phyloP scores from a whole-genome alignment of 2,329 filamentous ascomycete genomes.

The Tolypocladium ovalisporum region DNA sequence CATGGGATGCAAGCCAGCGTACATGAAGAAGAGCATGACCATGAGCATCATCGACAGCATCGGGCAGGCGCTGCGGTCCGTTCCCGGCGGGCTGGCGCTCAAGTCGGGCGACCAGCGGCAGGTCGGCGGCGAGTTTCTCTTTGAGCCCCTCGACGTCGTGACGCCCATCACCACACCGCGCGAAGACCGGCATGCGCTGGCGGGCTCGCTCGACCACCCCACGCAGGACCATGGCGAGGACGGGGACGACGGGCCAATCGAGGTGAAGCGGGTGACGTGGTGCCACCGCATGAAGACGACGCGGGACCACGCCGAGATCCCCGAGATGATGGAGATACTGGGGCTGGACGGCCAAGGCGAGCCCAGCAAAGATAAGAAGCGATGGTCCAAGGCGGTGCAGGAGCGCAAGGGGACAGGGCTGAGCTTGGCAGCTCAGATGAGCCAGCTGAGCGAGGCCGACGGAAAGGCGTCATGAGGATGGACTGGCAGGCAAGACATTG shows the following conservation, averaged over 20 bases:
- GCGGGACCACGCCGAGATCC: conserved; percentile 64
- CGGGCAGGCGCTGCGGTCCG: conserved; percentile 47
- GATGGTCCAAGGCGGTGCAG: conserved; percentile 34
- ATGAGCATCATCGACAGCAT: conserved; percentile 40
- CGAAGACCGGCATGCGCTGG: background rate
- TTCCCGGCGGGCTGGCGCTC: conserved; percentile 45
- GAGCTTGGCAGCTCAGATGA: conserved; percentile 39
- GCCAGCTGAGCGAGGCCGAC: conserved; percentile 25
- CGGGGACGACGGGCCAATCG: conserved; percentile 18
- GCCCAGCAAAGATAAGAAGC: conserved; percentile 27
- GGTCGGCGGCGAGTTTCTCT: conserved; percentile 71
- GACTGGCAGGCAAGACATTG: conserved; percentile 1
- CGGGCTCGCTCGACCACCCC: conserved; percentile 8
- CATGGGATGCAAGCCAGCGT: conserved; percentile 50
- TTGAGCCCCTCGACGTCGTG: conserved; percentile 41
- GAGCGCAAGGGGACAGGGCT: conserved; percentile 42
- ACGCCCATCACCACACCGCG: conserved; percentile 33
- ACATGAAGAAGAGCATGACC: conserved; percentile 47
- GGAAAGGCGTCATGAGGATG: conserved; percentile 1
- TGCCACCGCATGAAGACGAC: conserved; percentile 75
- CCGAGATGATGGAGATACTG: conserved; percentile 52
- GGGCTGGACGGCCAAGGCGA: conserved; percentile 37
- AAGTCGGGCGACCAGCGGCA: conserved; percentile 57
- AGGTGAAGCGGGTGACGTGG: conserved; percentile 60
- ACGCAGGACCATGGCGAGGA: conserved; percentile 6